Base-by-base conservation (phyloP, 2,329 filamentous ascomycete genomes). In the Colletotrichum ledebouriae region DNA sequence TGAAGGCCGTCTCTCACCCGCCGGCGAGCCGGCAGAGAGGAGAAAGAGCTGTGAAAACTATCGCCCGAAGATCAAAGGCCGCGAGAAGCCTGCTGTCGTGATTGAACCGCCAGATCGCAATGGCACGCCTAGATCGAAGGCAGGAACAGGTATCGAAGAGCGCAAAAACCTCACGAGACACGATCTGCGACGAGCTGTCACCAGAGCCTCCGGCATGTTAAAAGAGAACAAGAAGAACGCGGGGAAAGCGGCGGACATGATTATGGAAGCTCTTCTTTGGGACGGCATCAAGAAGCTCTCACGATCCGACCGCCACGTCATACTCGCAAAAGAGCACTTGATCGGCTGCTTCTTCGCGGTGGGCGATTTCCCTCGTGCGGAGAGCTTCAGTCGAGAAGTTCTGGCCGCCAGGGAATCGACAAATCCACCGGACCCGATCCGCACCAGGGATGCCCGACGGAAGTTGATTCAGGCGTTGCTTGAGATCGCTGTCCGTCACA, bases 241-340 rank as follows among this genome's bases (percentile, higher is more conserved):
- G 12, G 25, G 20, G 13, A 42, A 13, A 41, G 52, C 58, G 25
- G 58, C 58, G 17, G 12, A 41, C 12, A 39, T 50, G 20, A 50
- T 60, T 12, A 33, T 60, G 12, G 44, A 39, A 17, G 58, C 58
- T 15, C 47, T 60, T 47, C 22, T 50, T 4, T 41, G 44, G 58
- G 58, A 60, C 4, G 12, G 5, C 4, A 42, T 52, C 58, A 39
- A 50, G 44, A 50, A 60, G 37, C 46, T 60, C 37, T 17, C 44
- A 3, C 44, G 58, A 20, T 20, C 22, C 44, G 37, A 60, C 22
- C 15, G 15, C 6, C 44, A 42, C 17, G 2, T 60, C 11, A 37
- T 60, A n/a, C 33, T 50, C 9, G 58, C 58, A 20, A 22, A 47
- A 20, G 44, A 60, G n/a, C 46, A 60, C 33, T 34, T 60, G 13